Conservation (phyloP, 768 basidiomycete species). For the Lentinula sp. region DNA sequence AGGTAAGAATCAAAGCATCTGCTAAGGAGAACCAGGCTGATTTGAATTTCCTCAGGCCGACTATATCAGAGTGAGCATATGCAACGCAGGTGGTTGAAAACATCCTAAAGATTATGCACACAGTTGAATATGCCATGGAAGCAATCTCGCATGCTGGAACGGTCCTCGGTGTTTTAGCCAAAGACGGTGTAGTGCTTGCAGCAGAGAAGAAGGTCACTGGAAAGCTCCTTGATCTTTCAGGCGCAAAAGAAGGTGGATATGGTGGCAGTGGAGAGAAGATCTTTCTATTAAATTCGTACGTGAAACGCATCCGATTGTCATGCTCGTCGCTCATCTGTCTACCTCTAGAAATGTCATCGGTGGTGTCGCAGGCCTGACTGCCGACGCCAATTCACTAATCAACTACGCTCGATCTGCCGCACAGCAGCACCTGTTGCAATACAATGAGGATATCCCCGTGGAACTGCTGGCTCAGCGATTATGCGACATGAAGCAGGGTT, state of each 20-base stretch:
- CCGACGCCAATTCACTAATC: conserved; percentile 96
- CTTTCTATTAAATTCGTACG: conserved; percentile 87
- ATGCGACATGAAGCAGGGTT: conserved; percentile 98
- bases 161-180: conserved; percentile 87
- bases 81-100: background rate
- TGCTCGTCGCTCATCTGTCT: background rate
- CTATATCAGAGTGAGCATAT: conserved; percentile 84
- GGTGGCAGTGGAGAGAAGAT: conserved; percentile 99
- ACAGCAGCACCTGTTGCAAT: conserved; percentile 80
- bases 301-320: conserved; percentile 11
- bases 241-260: conserved; percentile 80
- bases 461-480: conserved; percentile 90
- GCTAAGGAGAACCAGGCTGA: background rate
- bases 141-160: conserved; percentile 95
- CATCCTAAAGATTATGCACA: conserved; percentile 3
- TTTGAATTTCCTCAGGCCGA: conserved; percentile 51
- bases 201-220: conserved; percentile 98
- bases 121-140: conserved; percentile 99
- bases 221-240: conserved; percentile 89
- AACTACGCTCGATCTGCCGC: conserved; percentile 91
- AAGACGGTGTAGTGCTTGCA: conserved; percentile 86
- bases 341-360: conserved; percentile 81
- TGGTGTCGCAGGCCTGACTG: conserved; percentile 92
- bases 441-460: conserved; percentile 97
- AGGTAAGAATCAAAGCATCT: conserved; percentile 41